A percentile compares a stretch with the other conserved stretches of the same genome.
These are phyloP conservation scores for Madurella fahalii DNA, from an alignment of 2,329 filamentous ascomycete species.

Conservation along the genomic window DNA sequence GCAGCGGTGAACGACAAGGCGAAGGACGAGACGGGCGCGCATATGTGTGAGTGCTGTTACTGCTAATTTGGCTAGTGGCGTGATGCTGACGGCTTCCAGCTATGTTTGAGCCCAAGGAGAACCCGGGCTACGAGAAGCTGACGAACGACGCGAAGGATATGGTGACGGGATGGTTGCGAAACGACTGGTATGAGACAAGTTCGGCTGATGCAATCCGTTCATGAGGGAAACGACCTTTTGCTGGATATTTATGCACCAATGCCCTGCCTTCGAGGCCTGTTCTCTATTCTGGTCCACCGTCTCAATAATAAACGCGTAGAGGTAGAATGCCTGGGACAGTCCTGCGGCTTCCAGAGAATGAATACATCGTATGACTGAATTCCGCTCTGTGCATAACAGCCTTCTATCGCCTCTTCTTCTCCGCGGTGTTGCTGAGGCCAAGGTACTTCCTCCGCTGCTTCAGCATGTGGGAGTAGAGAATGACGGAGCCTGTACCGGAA, in stretches of 20 bases:
- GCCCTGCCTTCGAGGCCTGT: slow-evolving; percentile 1
- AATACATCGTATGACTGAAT: neutral
- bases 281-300: slow-evolving; percentile 1
- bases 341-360: neutral
- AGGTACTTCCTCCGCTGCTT: slow-evolving; percentile 68
- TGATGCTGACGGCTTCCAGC: slow-evolving; percentile 35
- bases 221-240: neutral
- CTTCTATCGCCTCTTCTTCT: slow-evolving; percentile 40
- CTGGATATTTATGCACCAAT: slow-evolving; percentile 1
- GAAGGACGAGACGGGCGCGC: slow-evolving; percentile 73
- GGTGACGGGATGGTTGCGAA: slow-evolving; percentile 61
- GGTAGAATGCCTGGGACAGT: neutral
- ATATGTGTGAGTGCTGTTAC: slow-evolving; percentile 56
- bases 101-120: slow-evolving; percentile 70
- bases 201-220: slow-evolving; percentile 31
- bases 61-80: neutral
- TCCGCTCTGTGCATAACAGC: neutral
- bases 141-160: slow-evolving; percentile 61
- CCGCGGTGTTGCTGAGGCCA: slow-evolving; percentile 48
- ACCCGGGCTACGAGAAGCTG: slow-evolving; percentile 68
- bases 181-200: slow-evolving; percentile 63
- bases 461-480: slow-evolving; percentile 95
- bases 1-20: slow-evolving; percentile 75
- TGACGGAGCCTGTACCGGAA: slow-evolving; percentile 54
- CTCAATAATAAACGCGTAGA: neutral